Percentiles rank a stretch among this genome's conserved stretches.
Evolutionary conservation across 2,329 filamentous ascomycete species (phyloP).

Genomic region (Fusarium stilboides): DNA sequence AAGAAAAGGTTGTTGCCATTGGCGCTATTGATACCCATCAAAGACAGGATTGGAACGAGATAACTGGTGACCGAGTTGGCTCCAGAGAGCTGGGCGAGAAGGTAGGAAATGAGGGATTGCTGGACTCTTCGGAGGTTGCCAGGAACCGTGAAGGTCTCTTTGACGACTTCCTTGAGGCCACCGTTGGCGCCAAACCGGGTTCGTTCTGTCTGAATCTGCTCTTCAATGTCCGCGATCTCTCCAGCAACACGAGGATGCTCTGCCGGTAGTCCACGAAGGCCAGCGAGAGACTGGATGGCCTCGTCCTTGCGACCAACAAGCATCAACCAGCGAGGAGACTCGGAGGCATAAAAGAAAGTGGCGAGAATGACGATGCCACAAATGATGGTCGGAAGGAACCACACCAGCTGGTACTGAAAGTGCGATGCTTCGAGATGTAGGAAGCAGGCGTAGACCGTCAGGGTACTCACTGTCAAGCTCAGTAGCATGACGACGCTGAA

Average conservation of each 20-base stretch:
- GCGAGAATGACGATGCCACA: constrained; percentile 46
- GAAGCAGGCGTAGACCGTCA: constrained; percentile 56
- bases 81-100: constrained; percentile 61
- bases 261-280: constrained; percentile 48
- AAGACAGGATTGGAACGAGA: constrained; percentile 58
- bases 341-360: constrained; percentile 54
- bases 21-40: constrained; percentile 48
- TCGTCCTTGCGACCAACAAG: constrained; percentile 51
- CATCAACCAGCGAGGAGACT: constrained; percentile 57
- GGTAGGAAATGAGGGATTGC: constrained; percentile 56
- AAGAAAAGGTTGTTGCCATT: constrained; percentile 56
- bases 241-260: constrained; percentile 46
- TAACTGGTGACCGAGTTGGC: constrained; percentile 62
- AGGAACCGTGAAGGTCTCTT: constrained; percentile 56
- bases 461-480: constrained; percentile 50
- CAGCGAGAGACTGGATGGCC: constrained; percentile 35
- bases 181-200: constrained; percentile 24
- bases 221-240: constrained; percentile 52
- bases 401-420: constrained; percentile 51
- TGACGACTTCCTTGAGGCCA: constrained; percentile 44
- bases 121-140: constrained; percentile 59
- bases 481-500: constrained; percentile 57
- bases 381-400: constrained; percentile 47
- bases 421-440: constrained; percentile 16
- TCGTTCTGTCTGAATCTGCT: constrained; percentile 30